Base-by-base conservation (phyloP, 495 filamentous ascomycete species). In the Xylaria scruposa region DNA sequence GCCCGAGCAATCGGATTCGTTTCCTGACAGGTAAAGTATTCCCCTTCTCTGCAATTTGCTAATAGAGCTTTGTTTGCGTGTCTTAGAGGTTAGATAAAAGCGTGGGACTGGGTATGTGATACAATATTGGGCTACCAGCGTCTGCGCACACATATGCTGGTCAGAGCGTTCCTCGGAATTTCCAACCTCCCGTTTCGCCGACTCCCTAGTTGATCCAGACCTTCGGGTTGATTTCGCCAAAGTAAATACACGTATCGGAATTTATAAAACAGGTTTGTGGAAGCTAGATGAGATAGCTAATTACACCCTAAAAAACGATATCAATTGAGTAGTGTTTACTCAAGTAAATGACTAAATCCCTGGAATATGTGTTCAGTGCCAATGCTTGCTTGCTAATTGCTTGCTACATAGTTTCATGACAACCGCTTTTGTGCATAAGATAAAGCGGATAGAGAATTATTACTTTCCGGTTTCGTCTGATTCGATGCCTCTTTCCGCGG, bases 1-100 rank as follows among this genome's bases (percentile, higher is more conserved):
- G 46, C 10, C 38, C 31, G 36, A 64, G 68, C 46, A 53, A 46
- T 70, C 38, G 44, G 46, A 63, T 58, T 31, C 36, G 47, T 64
- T 21, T 61, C 24, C 46, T 33, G 36, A 70, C 21, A 70, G 60
- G 68, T 70, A 70, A 70, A 70, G 68, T 70, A 53, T 47, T 51
- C 59, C 68, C 68, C 47, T 36, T 47, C 33, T 21, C 9, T 64
- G 31, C n/a, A 15, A 70, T 53, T 33, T 46, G 56, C 68, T 70
- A 70, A 70, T 70, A 56, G 33, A 51, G 46, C 17, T 54, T 64
- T 33, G 21, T 70, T 40, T 51, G 59, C 59, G 13, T 63, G 36
- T 9, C 46, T 59, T 38, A 29, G 46, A 64, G 56, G 5, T 63
- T 53, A 62, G 51, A 62, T 13, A 53, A 26, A 49, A 26, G 31